Conservation (phyloP, 129 eudicot genomes). For the Centella asiatica region DNA sequence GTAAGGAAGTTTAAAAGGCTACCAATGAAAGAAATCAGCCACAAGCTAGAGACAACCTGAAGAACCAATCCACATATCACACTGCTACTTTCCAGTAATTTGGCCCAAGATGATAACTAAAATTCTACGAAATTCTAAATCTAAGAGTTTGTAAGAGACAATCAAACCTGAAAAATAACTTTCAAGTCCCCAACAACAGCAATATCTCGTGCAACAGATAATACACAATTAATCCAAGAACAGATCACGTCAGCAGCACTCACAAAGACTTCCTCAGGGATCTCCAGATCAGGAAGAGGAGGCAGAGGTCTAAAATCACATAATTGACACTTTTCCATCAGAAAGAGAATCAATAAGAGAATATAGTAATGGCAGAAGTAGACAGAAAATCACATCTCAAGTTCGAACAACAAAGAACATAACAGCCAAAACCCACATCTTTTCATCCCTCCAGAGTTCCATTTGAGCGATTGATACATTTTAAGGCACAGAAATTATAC, state of each 20-base stretch:
- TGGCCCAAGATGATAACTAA: not conserved
- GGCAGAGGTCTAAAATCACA: slow-evolving; percentile 67
- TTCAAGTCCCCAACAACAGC: slow-evolving; percentile 60
- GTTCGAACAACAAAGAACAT: too few relatives aligned
- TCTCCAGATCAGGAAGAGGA: slow-evolving; percentile 76
- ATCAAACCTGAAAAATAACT: slow-evolving; percentile 49
- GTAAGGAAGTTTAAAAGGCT: slow-evolving; percentile 78
- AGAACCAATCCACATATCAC: slow-evolving; percentile 10
- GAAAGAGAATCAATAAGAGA: not conserved
- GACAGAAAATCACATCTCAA: not conserved
- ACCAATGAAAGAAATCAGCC: slow-evolving; percentile 68
- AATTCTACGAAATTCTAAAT: not conserved
- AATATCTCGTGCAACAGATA: slow-evolving; percentile 61
- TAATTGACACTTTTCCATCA: slow-evolving; percentile 1
- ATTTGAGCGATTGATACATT: too few relatives aligned
- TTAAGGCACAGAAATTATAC: too few relatives aligned
- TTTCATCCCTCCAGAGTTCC: too few relatives aligned
- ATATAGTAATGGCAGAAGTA: not conserved
- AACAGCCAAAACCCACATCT: too few relatives aligned
- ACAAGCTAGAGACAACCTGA: slow-evolving; percentile 66
- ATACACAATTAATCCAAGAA: slow-evolving; percentile 47
- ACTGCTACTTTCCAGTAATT: not conserved
- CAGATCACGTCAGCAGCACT: slow-evolving; percentile 54
- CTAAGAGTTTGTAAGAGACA: not conserved
- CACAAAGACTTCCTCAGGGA: slow-evolving; percentile 58